Evolutionary conservation across 768 basidiomycete species (phyloP).

Genomic region (Leucocoprinus birnbaumii): DNA sequence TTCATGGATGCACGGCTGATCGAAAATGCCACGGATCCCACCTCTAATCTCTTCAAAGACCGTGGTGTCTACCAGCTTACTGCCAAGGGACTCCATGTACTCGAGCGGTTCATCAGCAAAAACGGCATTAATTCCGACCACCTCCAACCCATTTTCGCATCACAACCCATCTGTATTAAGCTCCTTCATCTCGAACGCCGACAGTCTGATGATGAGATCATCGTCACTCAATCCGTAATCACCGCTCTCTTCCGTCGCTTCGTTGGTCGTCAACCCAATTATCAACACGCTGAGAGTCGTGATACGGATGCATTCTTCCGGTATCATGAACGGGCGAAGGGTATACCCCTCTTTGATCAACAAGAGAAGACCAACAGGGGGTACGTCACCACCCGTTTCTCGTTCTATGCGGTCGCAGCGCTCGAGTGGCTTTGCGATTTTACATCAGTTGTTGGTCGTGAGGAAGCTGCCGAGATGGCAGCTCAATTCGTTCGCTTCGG

Average conservation of each 20-base stretch:
- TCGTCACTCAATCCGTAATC: conserved; percentile 90
- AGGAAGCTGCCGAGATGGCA: conserved; percentile 96
- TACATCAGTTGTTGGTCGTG: conserved; percentile 91
- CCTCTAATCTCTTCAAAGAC: conserved; percentile 92
- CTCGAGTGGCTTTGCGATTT: conserved; percentile 98
- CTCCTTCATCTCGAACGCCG: conserved; percentile 95
- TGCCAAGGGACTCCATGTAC: conserved; percentile 96
- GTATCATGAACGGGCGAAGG: conserved; percentile 79
- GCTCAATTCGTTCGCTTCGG: conserved; percentile 97
- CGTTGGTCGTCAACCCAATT: conserved; percentile 84
- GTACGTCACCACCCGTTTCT: conserved; percentile 55
- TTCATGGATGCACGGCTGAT: conserved; percentile 99
- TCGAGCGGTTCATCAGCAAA: conserved; percentile 99
- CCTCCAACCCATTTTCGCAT: conserved; percentile 82
- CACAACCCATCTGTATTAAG: conserved; percentile 97
- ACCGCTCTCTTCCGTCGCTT: conserved; percentile 96
- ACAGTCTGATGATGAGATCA: conserved; percentile 93
- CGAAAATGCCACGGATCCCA: conserved; percentile 92
- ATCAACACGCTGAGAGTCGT: conserved; percentile 42
- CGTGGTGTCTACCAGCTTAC: conserved; percentile 95
- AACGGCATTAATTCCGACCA: conserved; percentile 97
- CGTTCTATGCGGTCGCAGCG: conserved; percentile 84
- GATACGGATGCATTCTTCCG: conserved; percentile 62
- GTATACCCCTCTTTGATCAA: conserved; percentile 67
- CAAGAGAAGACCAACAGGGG: conserved; percentile 61